Base-by-base conservation (phyloP, 2,329 filamentous ascomycete species). In the Cladosporium sp. region DNA sequence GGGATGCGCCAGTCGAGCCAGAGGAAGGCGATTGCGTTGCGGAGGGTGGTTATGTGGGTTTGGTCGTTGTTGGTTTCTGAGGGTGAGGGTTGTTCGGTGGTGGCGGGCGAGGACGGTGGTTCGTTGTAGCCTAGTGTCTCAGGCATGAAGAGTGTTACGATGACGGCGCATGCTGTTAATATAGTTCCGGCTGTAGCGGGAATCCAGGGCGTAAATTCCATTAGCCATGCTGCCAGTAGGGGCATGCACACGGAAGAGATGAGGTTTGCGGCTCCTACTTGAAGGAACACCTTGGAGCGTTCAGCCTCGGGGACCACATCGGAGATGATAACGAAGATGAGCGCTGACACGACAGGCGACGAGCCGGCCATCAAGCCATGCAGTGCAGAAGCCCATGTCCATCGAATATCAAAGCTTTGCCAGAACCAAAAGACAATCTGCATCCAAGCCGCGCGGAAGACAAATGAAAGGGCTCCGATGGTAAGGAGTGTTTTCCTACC, bases 391-490 rank as follows among this genome's bases (percentile, higher is more conserved):
- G 73, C 60, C 75, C 75, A 78, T 14, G 71, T 66, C 23, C 72
- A 62, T n/a, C 72, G 68, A 10, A 79, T 67, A 25, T 75, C 71
- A 48, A 78, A 69, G 1, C 63, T 67, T 34, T 75, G 73, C 75
- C 76, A 78, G 60, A 73, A 76, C 70, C 74, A 76, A 36, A 71
- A 73, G 25, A 79, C 73, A 10, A 75, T 30, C 59, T 76, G 70
- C 18, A 74, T 70, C 72, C 75, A 78, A 5, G 62, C 63, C 0
- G 64, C 18, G 16, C 66, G 58, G 1, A 74, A 61, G 3, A 70
- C 62, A 26, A 76, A 68, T 2, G 74, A 71, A 7, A 72, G 23
- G 2, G 75, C 39, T 7, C 72, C 70, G 5, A 77, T 39, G 25
- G 75, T 34, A 1, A 78, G 32, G 32, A 78, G 66, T 0, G 74